Conservation (phyloP, 192 early-diverging fungal genomes). For the Backusella psychrophila region DNA sequence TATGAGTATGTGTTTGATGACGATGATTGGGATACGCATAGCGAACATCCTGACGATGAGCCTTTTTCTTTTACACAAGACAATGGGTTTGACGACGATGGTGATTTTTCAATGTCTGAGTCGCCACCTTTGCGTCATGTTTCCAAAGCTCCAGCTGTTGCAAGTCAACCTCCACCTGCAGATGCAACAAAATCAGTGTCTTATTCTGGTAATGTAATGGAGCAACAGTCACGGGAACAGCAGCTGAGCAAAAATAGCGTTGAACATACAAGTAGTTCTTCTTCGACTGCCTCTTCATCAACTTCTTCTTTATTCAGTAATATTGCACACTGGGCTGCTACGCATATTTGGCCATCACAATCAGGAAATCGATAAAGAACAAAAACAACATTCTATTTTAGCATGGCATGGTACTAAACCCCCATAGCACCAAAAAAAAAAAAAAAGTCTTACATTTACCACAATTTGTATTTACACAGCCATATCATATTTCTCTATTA, state of each 20-base stretch:
- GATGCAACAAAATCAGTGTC: neutral
- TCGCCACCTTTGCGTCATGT: neutral
- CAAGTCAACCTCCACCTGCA: neutral
- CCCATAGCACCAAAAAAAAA: too few species aligned
- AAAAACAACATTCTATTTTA: neutral
- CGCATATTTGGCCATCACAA: constrained; percentile 8
- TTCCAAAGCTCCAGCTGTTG: neutral
- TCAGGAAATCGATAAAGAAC: neutral
- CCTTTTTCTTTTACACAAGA: neutral
- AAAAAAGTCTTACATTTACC: too few species aligned
- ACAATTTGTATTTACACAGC: too few species aligned
- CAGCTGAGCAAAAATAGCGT: neutral
- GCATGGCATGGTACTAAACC: neutral
- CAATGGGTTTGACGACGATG: neutral
- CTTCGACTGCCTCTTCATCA: neutral
- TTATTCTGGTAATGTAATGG: neutral
- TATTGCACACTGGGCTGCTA: constrained; percentile 16
- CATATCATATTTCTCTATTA: too few species aligned
- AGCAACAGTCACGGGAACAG: neutral
- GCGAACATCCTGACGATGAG: neutral
- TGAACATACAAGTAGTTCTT: neutral
- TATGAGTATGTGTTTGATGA: constrained; percentile 3
- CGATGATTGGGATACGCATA: constrained; percentile 11
- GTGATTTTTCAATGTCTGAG: neutral
- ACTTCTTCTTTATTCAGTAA: constrained; percentile 5